Evolutionary conservation across 345 rosid genomes (phyloP).

Genomic region (Corchorus olitorius): DNA sequence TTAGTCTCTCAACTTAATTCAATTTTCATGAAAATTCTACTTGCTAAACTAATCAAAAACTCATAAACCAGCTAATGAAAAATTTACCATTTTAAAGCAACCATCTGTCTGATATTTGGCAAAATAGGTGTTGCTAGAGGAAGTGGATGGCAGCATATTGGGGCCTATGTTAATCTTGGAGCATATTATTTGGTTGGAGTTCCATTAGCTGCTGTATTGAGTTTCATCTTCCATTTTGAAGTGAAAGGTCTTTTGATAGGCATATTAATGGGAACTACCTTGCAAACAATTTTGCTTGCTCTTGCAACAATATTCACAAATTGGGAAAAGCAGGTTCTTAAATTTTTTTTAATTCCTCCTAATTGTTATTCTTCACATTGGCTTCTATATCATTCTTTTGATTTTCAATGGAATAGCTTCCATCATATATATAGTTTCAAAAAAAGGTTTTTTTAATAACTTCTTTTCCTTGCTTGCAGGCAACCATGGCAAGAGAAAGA

Average conservation of each 20-base stretch:
- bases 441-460: too few relatives aligned
- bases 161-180: conserved; percentile 44
- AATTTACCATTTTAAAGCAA: too few relatives aligned
- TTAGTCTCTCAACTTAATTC: neutral
- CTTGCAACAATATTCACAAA: neutral
- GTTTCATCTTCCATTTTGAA: conserved; percentile 26
- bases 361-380: neutral
- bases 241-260: neutral
- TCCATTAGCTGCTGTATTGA: conserved; percentile 48
- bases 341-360: neutral
- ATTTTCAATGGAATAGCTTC: too few relatives aligned
- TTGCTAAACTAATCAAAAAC: too few relatives aligned
- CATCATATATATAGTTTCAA: too few relatives aligned
- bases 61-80: too few relatives aligned
- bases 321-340: conserved; percentile 11
- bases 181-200: conserved; percentile 50
- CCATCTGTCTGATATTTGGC: neutral
- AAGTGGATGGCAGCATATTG: conserved; percentile 73
- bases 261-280: neutral
- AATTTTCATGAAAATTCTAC: neutral
- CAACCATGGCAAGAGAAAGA: neutral
- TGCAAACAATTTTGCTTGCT: neutral
- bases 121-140: conserved; percentile 72
- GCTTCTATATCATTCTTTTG: neutral
- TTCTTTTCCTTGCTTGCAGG: neutral